phyloP scores from a whole-genome alignment of 257 asterid species.

The Henckelia pumila region DNA sequence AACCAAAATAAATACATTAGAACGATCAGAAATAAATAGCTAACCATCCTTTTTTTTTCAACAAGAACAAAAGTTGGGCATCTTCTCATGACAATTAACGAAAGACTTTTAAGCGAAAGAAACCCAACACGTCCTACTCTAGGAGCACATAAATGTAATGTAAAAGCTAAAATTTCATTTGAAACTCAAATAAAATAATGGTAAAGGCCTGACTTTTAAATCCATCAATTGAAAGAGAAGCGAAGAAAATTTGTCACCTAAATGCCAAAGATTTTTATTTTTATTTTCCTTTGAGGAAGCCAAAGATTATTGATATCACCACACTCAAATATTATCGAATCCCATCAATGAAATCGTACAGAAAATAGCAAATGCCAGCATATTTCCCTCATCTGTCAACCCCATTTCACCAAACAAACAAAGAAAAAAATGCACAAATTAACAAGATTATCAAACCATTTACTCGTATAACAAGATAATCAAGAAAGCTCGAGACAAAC shows the following conservation, averaged over 20 bases:
- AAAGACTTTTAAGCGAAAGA: conserved; percentile 1
- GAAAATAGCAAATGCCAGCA: background rate
- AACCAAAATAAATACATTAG: background rate
- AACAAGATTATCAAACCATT: background rate
- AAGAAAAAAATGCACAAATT: background rate
- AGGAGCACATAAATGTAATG: background rate
- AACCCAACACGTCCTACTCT: conserved; percentile 6
- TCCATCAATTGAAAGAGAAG: background rate
- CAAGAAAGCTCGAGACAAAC: background rate
- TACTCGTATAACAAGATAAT: background rate
- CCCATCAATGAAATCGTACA: background rate
- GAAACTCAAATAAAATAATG: background rate
- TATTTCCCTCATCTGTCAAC: background rate
- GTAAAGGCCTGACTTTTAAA: background rate
- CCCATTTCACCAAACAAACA: background rate
- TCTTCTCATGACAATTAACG: background rate
- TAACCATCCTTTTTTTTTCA: background rate
- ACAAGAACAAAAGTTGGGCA: conserved; percentile 7
- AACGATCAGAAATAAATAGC: background rate
- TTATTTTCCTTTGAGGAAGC: background rate
- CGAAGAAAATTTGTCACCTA: conserved; percentile 2
- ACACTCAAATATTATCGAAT: conserved; percentile 1
- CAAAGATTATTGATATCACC: background rate
- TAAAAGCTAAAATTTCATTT: background rate
- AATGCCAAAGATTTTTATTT: background rate